Evolutionary conservation across 148 eudicot genomes (phyloP), one percentile per base, ranked within the genome.

Genomic region (Nepenthes mirabilis): DNA sequence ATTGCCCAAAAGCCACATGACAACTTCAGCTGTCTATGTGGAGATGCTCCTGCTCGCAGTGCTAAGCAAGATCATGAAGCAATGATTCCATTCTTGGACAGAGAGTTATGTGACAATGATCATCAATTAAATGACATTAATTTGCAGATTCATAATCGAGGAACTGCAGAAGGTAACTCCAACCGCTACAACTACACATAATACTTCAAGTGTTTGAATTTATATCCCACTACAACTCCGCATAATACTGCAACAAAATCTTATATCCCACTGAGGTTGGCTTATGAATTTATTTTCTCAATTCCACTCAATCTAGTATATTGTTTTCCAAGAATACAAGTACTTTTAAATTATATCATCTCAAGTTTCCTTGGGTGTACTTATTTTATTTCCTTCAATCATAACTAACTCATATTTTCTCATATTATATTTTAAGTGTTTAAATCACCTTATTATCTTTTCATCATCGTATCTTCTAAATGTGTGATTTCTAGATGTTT

Each of bases 121-220:
- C 40, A 11, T 35, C 49, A 55, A 37, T 54, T 56, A 34, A 52
- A 55, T 34, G 45, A 37, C 49, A 14, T 14, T 10, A 55, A 72
- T 66, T 66, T 61, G 59, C 60, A 68, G 36, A 65, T 55, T 50
- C 65, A 65, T 43, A 48, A 50, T 5, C 65, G 55, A 37, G 66
- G 58, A 50, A 66, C 36, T 50, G 9, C 64, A 55, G 37, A 67
- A 70, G 77, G 81, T 77, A 66, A 67, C 32, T 64, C 51, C 23
- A 37, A 3, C 45, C 32, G 10, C 3, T 13, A 13, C 35, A 63
- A 43, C 14, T 47, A 37, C 36, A 12, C 2, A 2, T 37, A 49
- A 49, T 10, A 5, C 6, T 6, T 11, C 11, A 45, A 5, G 11
- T 11, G 11, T 45, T 11, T 45, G 48, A 45, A 45, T 6, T 11